Evolutionary conservation across 2,329 filamentous ascomycete genomes (phyloP).

Genomic region (Corinectria fuckeliana): DNA sequence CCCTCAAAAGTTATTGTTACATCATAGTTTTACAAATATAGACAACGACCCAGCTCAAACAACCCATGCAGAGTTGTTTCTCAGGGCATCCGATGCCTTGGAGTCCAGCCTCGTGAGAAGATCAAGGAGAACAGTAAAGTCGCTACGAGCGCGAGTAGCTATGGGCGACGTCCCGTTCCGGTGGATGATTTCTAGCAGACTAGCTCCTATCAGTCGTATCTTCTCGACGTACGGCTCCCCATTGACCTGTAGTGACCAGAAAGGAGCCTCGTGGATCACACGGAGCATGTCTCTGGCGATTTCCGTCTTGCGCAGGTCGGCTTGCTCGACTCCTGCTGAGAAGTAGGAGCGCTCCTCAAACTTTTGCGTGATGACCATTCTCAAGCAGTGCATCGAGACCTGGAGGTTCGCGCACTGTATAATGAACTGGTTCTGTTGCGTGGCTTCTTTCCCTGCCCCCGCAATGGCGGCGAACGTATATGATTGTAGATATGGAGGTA

Average conservation of each 20-base stretch:
- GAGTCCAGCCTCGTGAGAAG: constrained; percentile 50
- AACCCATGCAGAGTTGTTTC: constrained; percentile 36
- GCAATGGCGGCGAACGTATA: constrained; percentile 31
- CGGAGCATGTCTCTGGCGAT: constrained; percentile 51
- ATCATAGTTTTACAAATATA: background rate
- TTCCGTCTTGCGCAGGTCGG: constrained; percentile 47
- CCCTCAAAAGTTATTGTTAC: background rate
- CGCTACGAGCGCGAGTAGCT: constrained; percentile 45
- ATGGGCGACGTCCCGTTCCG: constrained; percentile 46
- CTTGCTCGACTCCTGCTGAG: constrained; percentile 40
- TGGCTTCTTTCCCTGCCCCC: constrained; percentile 21
- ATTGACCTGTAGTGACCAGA: constrained; percentile 50
- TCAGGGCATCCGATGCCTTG: constrained; percentile 50
- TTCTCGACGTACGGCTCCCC: constrained; percentile 51
- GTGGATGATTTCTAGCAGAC: constrained; percentile 47
- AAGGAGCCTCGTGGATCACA: constrained; percentile 49
- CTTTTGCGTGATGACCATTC: constrained; percentile 49
- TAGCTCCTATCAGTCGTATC: constrained; percentile 48
- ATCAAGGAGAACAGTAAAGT: constrained; percentile 49
- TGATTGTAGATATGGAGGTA: constrained; percentile 46
- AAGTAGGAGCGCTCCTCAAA: constrained; percentile 44
- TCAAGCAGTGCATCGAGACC: constrained; percentile 48
- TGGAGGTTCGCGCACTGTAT: constrained; percentile 52
- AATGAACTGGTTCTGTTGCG: constrained; percentile 41
- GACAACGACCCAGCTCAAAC: background rate